These are phyloP conservation scores for Coemansia asiatica DNA, from an alignment of 192 early-diverging fungal genomes.

Conservation along the genomic window DNA sequence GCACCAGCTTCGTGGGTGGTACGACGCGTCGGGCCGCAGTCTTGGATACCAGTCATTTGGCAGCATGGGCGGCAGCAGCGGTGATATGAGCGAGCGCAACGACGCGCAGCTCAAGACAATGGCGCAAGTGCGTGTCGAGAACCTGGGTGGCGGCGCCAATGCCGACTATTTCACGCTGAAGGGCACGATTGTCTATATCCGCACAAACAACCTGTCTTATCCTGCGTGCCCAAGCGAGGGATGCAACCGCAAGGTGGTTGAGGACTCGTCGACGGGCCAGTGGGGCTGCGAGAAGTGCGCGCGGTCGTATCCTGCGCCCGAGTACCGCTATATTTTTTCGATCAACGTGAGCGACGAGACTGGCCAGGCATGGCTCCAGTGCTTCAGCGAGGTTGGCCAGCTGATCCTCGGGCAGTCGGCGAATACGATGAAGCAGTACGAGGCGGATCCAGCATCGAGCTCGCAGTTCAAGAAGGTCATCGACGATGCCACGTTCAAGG, in stretches of 20 bases:
- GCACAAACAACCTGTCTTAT: constrained; percentile 65
- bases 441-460: constrained; percentile 46
- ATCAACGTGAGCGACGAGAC: constrained; percentile 73
- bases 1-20: constrained; percentile 70
- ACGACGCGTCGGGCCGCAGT: constrained; percentile 40
- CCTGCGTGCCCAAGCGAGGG: constrained; percentile 75
- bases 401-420: constrained; percentile 70
- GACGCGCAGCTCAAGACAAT: constrained; percentile 64
- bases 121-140: constrained; percentile 65
- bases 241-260: constrained; percentile 90
- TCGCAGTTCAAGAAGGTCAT: constrained; percentile 55
- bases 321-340: constrained; percentile 82
- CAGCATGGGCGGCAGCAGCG: constrained; percentile 17
- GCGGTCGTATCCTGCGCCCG: constrained; percentile 64
- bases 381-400: constrained; percentile 82
- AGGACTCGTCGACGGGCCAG: constrained; percentile 53
- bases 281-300: constrained; percentile 96
- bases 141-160: constrained; percentile 68
- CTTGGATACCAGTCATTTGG: constrained; percentile 41
- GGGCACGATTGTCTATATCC: constrained; percentile 75
- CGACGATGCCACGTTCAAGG: constrained; percentile 62
- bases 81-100: constrained; percentile 11
- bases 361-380: constrained; percentile 76
- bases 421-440: constrained; percentile 64
- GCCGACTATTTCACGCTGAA: constrained; percentile 73